These are phyloP conservation scores for Russula sp. DNA, from an alignment of 768 basidiomycete genomes.

Conservation along the genomic window DNA sequence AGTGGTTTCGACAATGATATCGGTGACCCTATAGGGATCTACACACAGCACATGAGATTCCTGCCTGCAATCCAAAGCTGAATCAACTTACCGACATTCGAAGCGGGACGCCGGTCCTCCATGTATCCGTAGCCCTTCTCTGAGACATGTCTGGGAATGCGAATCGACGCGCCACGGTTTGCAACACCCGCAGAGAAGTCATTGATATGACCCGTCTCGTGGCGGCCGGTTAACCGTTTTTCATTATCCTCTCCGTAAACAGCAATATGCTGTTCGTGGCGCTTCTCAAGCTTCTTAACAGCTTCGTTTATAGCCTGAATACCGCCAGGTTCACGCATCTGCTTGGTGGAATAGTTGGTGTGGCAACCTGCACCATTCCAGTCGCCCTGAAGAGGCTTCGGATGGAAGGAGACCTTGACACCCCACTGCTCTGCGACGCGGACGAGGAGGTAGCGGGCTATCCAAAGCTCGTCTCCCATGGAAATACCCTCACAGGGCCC, in stretches of 20 bases:
- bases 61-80: conserved; percentile 7
- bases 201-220: conserved; percentile 96
- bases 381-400: conserved; percentile 94
- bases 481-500: conserved; percentile 97
- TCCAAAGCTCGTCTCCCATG: conserved; percentile 99
- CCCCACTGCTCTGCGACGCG: conserved; percentile 98
- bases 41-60: too few relatives aligned
- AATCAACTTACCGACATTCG: conserved; percentile 82
- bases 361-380: conserved; percentile 99
- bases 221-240: conserved; percentile 89
- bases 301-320: conserved; percentile 89
- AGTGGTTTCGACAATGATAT: conserved; percentile 87
- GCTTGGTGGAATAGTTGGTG: conserved; percentile 94
- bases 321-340: conserved; percentile 92
- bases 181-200: conserved; percentile 93
- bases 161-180: conserved; percentile 95
- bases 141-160: conserved; percentile 92
- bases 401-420: conserved; percentile 98
- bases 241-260: conserved; percentile 99
- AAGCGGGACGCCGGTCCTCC: conserved; percentile 95
- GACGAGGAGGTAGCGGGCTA: conserved; percentile 94
- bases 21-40: conserved; percentile 96
- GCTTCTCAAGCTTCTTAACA: conserved; percentile 88
- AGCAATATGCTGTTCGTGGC: conserved; percentile 93
- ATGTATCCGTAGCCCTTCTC: conserved; percentile 92